A percentile compares a stretch with the other conserved stretches of the same genome.
phyloP scores from a whole-genome alignment of 192 early-diverging fungal species.

The Chytriomyces sp. region DNA sequence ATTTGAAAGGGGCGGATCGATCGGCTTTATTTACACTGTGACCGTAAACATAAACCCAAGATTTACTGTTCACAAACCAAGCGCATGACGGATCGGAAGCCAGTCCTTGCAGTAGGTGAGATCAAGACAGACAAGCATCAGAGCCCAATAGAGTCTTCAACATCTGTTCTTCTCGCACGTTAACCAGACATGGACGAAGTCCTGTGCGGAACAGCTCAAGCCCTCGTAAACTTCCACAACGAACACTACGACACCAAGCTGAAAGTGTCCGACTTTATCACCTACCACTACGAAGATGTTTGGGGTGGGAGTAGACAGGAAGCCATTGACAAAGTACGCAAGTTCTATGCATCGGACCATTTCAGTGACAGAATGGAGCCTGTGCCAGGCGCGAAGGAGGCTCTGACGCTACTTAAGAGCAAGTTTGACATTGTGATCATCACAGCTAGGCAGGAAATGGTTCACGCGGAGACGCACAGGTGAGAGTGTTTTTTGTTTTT shows the following conservation, averaged over 20 bases:
- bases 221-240: conserved; percentile 63
- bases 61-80: too few species aligned
- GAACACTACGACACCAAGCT: conserved; percentile 54
- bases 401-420: conserved; percentile 60
- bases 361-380: conserved; percentile 57
- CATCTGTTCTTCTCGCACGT: background rate
- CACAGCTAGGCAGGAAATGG: conserved; percentile 62
- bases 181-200: conserved; percentile 59
- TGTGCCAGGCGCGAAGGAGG: conserved; percentile 57
- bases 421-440: conserved; percentile 61
- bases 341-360: conserved; percentile 60
- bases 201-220: conserved; percentile 53
- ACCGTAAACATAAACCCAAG: too few species aligned
- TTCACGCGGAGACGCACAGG: conserved; percentile 60
- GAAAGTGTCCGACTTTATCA: conserved; percentile 53
- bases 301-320: conserved; percentile 1
- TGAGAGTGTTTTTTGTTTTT: background rate
- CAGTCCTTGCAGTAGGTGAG: conserved; percentile 19
- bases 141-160: background rate
- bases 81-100: background rate
- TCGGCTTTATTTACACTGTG: too few species aligned
- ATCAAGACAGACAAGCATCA: background rate
- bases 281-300: conserved; percentile 54
- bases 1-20: too few species aligned
- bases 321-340: conserved; percentile 55